Evolutionary conservation across 2,329 filamentous ascomycete genomes (phyloP).

Genomic region (Paecilomyces dactylethromorphus): DNA sequence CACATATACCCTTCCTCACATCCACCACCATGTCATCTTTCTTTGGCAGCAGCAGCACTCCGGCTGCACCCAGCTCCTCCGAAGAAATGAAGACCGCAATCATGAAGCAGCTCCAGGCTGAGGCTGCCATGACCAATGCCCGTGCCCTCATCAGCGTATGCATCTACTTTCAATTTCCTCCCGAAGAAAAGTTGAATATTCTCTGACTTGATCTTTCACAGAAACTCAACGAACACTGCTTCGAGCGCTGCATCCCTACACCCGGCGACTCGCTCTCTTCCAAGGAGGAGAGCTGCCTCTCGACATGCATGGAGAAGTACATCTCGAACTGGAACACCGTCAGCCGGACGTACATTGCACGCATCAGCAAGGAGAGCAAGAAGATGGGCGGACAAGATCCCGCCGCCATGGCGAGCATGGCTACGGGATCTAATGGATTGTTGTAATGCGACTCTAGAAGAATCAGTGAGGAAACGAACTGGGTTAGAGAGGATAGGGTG

Average conservation of each 20-base stretch:
- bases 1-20: not conserved
- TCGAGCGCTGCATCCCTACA: slow-evolving; percentile 67
- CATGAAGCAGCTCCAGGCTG: slow-evolving; percentile 58
- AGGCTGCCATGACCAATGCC: slow-evolving; percentile 63
- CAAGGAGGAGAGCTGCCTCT: slow-evolving; percentile 65
- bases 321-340: slow-evolving; percentile 73
- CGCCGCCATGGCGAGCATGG: slow-evolving; percentile 11
- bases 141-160: slow-evolving; percentile 63
- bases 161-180: slow-evolving; percentile 4
- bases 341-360: slow-evolving; percentile 60
- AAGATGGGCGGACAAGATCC: slow-evolving; percentile 23
- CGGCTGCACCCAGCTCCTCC: slow-evolving; percentile 17
- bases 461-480: not conserved
- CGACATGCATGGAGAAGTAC: slow-evolving; percentile 78
- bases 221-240: slow-evolving; percentile 79
- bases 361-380: slow-evolving; percentile 53
- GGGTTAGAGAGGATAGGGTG: not conserved
- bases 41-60: slow-evolving; percentile 20
- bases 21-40: slow-evolving; percentile 31
- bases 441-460: not conserved
- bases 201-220: slow-evolving; percentile 23
- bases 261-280: slow-evolving; percentile 59
- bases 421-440: slow-evolving; percentile 6
- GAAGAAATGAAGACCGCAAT: slow-evolving; percentile 46
- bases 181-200: not conserved